These are phyloP conservation scores for Rhododendron griersonianum DNA, from an alignment of 148 eudicot species.

Conservation along the genomic window DNA sequence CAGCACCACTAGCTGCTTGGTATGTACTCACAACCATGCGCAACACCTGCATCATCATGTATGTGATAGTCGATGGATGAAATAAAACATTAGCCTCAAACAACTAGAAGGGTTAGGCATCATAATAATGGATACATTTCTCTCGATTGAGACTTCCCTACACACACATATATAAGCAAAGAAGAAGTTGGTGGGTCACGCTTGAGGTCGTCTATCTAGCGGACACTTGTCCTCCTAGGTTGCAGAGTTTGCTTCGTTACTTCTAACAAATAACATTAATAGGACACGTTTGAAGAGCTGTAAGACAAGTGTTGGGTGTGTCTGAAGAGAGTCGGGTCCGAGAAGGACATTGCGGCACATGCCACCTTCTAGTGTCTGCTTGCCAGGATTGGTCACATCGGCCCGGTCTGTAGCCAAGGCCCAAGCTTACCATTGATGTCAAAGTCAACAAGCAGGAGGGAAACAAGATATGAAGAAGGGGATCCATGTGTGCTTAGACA, in stretches of 20 bases:
- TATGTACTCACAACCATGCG: slow-evolving; percentile 97
- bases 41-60: slow-evolving; percentile 32
- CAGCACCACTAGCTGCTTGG: slow-evolving; percentile 99
- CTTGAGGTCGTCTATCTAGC: neutral
- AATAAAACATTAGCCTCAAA: neutral
- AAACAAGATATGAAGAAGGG: neutral
- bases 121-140: neutral
- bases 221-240: neutral
- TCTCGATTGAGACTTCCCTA: neutral
- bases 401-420: neutral
- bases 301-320: neutral
- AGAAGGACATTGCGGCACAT: neutral
- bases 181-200: neutral
- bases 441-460: neutral
- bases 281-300: neutral
- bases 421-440: neutral
- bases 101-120: neutral
- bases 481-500: neutral
- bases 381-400: neutral
- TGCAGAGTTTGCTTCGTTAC: neutral
- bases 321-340: neutral
- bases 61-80: neutral
- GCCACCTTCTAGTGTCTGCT: neutral
- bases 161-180: neutral
- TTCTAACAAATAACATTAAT: neutral